Percentiles rank a stretch among this genome's conserved stretches.
These are phyloP conservation scores for Eucalyptus marginata DNA, from an alignment of 345 rosid genomes.

Conservation along the genomic window DNA sequence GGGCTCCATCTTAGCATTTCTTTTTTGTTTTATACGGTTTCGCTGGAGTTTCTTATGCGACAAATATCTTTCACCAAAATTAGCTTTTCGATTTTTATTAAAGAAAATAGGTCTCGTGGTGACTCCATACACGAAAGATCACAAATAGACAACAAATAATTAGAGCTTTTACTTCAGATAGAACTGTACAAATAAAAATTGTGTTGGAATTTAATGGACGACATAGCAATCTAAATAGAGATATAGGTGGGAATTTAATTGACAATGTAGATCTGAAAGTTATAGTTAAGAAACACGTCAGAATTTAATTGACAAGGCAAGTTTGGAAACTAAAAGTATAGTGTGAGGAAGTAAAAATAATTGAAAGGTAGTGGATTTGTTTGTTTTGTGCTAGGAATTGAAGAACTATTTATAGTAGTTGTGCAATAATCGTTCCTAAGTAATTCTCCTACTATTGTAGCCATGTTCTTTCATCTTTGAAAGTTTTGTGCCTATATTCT, in stretches of 20 bases:
- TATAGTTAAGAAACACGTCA: fast-evolving
- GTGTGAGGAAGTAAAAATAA: no score
- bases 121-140: background rate
- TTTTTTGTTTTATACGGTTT: background rate
- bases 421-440: background rate
- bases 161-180: no score
- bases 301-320: no score
- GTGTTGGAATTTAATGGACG: fast-evolving
- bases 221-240: no score
- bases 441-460: background rate
- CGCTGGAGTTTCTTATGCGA: no score
- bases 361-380: background rate
- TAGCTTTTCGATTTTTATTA: background rate
- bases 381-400: background rate
- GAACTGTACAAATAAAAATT: background rate
- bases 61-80: background rate
- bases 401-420: no score
- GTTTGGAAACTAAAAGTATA: no score
- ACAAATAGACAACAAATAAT: no score
- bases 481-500: background rate
- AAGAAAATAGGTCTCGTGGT: background rate
- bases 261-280: no score
- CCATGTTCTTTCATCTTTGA: background rate
- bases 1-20: background rate
- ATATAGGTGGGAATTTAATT: no score